phyloP scores from a whole-genome alignment of 2,329 filamentous ascomycete genomes.

The Xylaria sp. region DNA sequence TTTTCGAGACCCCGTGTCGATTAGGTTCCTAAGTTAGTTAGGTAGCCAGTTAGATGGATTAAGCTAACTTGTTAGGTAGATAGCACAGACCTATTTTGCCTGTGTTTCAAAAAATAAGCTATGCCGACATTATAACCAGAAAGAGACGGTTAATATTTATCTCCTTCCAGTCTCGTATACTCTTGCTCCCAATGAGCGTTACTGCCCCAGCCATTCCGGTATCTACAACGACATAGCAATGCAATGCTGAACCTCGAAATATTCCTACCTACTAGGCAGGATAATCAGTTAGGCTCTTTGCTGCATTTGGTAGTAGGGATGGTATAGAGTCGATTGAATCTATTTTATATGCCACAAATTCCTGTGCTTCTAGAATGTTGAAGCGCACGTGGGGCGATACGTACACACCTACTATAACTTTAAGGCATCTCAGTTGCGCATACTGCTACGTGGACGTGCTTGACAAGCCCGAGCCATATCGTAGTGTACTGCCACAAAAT shows the following conservation, averaged over 20 bases:
- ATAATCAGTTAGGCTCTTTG: not conserved
- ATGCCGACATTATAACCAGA: not conserved
- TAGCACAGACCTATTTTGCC: not conserved
- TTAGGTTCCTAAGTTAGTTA: slow-evolving; percentile 1
- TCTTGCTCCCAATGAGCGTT: not conserved
- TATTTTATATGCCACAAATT: not conserved
- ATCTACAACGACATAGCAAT: not conserved
- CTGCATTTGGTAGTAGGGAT: not conserved
- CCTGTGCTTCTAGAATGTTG: not conserved
- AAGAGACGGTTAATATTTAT: not conserved
- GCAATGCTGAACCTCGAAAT: not conserved
- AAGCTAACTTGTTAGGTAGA: not conserved
- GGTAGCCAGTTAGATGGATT: not conserved
- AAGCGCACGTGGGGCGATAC: not conserved
- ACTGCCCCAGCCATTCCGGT: not conserved
- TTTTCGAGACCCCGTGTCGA: not conserved
- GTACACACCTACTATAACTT: slow-evolving; percentile 1
- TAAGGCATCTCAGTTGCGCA: too few relatives aligned
- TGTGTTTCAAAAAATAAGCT: not conserved
- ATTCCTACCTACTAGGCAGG: not conserved
- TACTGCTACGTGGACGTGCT: not conserved
- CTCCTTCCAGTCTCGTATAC: not conserved
- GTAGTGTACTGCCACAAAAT: not conserved
- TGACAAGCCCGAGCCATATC: not conserved
- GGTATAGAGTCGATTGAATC: not conserved